These are phyloP conservation scores for Penicillium sp. DNA, from an alignment of 2,329 filamentous ascomycete genomes.

Conservation along the genomic window DNA sequence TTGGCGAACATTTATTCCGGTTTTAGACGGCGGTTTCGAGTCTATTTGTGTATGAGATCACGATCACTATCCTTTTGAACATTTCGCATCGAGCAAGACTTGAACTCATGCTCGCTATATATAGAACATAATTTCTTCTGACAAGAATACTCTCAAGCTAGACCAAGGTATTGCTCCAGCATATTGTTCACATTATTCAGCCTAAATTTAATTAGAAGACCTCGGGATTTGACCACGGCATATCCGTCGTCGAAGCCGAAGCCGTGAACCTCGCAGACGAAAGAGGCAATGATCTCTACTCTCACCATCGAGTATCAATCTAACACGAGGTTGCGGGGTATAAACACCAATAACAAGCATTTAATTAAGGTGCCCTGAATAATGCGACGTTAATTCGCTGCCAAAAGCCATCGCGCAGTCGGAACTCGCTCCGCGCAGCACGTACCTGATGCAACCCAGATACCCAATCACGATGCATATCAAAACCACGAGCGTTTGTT, in stretches of 20 bases:
- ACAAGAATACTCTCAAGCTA: too few relatives aligned
- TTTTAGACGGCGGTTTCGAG: not conserved
- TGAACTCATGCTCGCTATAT: not conserved
- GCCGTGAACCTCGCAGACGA: too few relatives aligned
- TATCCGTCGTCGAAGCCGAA: too few relatives aligned
- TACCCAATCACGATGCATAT: not conserved
- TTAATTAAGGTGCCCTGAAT: not conserved
- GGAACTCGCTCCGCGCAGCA: not conserved
- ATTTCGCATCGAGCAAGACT: slow-evolving; percentile 7
- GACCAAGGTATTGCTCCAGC: too few relatives aligned
- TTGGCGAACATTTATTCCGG: not conserved
- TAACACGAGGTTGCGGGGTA: too few relatives aligned
- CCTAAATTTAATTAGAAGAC: too few relatives aligned
- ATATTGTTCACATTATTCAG: too few relatives aligned
- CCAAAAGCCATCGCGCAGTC: not conserved
- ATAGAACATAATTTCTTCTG: not conserved
- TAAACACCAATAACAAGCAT: not conserved
- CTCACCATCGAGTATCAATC: too few relatives aligned
- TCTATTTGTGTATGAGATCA: slow-evolving; percentile 12
- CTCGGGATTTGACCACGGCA: too few relatives aligned
- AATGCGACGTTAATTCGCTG: not conserved
- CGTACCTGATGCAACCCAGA: not conserved
- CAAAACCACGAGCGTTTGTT: not conserved
- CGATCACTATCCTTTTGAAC: slow-evolving; percentile 4
- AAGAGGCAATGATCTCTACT: too few relatives aligned